These are phyloP conservation scores for Begonia peltatifolia DNA, from an alignment of 306 rosid genomes.

Conservation along the genomic window DNA sequence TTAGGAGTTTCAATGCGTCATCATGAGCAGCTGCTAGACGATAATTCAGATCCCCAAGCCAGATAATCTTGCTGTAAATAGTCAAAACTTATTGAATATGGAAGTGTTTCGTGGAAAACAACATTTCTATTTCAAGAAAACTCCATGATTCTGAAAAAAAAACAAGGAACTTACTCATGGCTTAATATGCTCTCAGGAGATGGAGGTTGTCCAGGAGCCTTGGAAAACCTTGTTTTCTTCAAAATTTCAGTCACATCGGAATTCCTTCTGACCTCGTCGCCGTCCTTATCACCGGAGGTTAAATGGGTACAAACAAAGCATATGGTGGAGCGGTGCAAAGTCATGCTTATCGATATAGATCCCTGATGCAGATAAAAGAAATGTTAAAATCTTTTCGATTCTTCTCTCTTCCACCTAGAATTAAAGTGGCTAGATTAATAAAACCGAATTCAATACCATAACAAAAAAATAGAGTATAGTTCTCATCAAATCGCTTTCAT, in stretches of 20 bases:
- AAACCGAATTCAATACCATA: too few relatives aligned
- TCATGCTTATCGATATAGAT: constrained; percentile 76
- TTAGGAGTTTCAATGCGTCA: constrained; percentile 48
- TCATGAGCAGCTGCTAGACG: constrained; percentile 47
- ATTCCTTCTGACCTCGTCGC: constrained; percentile 65
- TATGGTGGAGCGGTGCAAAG: constrained; percentile 38
- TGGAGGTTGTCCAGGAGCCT: constrained; percentile 11
- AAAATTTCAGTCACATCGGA: constrained; percentile 60
- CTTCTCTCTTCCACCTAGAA: too few relatives aligned
- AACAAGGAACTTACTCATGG: constrained; percentile 50
- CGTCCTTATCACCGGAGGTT: constrained; percentile 81
- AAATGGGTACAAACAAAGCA: constrained; percentile 93
- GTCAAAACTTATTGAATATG: too few relatives aligned
- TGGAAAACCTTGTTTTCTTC: constrained; percentile 58
- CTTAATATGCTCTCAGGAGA: constrained; percentile 49
- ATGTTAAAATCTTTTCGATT: not conserved
- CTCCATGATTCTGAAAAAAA: not conserved
- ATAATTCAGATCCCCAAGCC: constrained; percentile 97
- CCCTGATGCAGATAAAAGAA: constrained; percentile 33
- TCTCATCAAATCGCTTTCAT: too few relatives aligned
- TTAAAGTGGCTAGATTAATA: too few relatives aligned
- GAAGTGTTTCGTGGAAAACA: too few relatives aligned
- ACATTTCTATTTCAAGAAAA: too few relatives aligned
- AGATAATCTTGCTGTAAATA: constrained; percentile 48
- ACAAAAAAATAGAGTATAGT: too few relatives aligned